Base-by-base conservation (phyloP, 2,329 filamentous ascomycete species). In the Penicillium palitans region DNA sequence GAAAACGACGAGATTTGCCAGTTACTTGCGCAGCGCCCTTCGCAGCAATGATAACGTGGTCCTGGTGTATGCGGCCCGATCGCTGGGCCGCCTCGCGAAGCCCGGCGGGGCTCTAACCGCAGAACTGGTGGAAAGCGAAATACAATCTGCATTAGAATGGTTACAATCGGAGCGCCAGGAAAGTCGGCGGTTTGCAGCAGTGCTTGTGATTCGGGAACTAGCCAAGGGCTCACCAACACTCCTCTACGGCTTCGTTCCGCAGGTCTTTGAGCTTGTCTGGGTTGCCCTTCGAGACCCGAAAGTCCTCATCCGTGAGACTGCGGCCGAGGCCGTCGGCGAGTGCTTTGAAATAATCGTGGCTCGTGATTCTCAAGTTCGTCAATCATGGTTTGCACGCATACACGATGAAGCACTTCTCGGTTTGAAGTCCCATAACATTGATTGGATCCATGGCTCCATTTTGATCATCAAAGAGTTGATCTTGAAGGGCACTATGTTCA, bases 401-500 rank as follows among this genome's bases (percentile, higher is more conserved):
- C 95, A 96, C 74, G 87, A 89, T 51, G 93, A 97, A 76, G 87
- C 92, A 19, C 83, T 91, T 59, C 83, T 85, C 60, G 93, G 93
- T 7, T 87, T 99, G 66, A 87, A 88, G 72, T 84, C 88, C 51
- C 89, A 87, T 67, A 91, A 91, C 19, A 84, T 96, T 55, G 95
- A 99, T 74, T 89, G 87, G 59, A 89, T 96, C 42, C 96, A 99
- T 72, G 95, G 91, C n/a, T 97, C 93, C 2, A 83, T 99, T 41
- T 83, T 99, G 21, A 92, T 96, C 1, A 83, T 98, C 68, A 96
- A 93, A 74, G 93, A 98, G 77, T 84, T 99, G 48, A 85, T 99
- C 19, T 86, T 95, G 62, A 93, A 96, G 73, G 95, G 95, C 53
- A 93, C 92, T 67, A 99, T 99, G 93, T 99, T 96, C 76, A 98